Base-by-base conservation (phyloP, 768 basidiomycete species). In the Neoboletus magnificus region DNA sequence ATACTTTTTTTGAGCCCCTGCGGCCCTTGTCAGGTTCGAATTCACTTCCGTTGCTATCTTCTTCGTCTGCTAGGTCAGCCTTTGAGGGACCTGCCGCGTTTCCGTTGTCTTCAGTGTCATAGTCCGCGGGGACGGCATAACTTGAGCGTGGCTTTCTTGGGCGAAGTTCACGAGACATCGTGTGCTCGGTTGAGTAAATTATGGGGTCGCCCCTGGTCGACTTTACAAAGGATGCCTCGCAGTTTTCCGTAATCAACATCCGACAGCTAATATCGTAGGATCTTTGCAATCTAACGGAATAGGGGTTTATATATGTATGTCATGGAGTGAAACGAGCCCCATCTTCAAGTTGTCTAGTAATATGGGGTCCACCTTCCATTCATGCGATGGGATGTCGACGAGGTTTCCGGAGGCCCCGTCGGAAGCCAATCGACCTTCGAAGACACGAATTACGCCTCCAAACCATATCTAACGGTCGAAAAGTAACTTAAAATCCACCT, bases 81-180 rank as follows among this genome's bases (percentile, higher is more conserved):
- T 48, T 65, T 5, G 83, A 80, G 18, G 79, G 77, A 1, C 76
- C 78, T 5, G 76, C 79, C 3, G 73, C 72, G 8, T 60, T 63
- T 9, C 64, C 65, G 7, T 48, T 59, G 37, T 70, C 70, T 20
- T 75, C 71, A 27, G 62, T 61, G 1, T 69, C 76, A 32, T 70
- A 55, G 4, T 63, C 73, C 33, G 73, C 69, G 22, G 79, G 58
- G 23, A 62, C 58, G 0, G 75, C 71, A 70, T 88, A 88, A 63
- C 74, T 82, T 32, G 75, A 77, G 42, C 73, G 77, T 22, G 76
- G 72, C 50, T 77, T 82, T 50, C 87, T 76, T 20, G 81, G 78
- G 22, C 85, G 80, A 41, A 87, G 74, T 45, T 79, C 68, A 35
- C 83, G 78, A 16, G 79, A 57, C 86, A 87, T 87, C 15, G 20